These are phyloP conservation scores for Nemophila menziesii DNA, from an alignment of 257 asterid species.

Conservation along the genomic window DNA sequence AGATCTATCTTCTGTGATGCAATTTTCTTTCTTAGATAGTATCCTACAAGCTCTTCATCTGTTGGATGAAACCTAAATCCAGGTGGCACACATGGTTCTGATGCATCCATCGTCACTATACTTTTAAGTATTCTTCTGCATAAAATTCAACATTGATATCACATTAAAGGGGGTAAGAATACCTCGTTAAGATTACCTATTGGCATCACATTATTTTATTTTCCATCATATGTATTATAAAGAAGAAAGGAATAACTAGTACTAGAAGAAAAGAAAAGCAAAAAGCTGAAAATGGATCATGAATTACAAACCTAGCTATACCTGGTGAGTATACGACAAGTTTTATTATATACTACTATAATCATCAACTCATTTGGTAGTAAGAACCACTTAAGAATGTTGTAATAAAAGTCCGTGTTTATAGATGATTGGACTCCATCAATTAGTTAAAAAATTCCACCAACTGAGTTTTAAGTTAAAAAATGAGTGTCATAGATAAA, in stretches of 20 bases:
- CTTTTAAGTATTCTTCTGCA: slow-evolving; percentile 15
- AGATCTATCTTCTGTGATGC: slow-evolving; percentile 74
- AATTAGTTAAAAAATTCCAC: too few species aligned
- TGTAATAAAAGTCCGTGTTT: slow-evolving; percentile 31
- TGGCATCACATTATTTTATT: too few species aligned
- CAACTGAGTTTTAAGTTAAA: too few species aligned
- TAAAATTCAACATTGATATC: slow-evolving; percentile 31
- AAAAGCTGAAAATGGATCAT: slow-evolving; percentile 2
- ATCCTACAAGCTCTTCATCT: slow-evolving; percentile 64
- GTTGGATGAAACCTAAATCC: slow-evolving; percentile 78
- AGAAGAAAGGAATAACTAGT: background rate
- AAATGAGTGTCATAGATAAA: slow-evolving; percentile 25
- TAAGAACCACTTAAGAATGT: slow-evolving; percentile 22
- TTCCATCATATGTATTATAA: background rate
- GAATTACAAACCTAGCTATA: slow-evolving; percentile 31
- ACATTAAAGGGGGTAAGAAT: too few species aligned
- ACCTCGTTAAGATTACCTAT: too few species aligned
- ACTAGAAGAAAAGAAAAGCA: slow-evolving; percentile 2
- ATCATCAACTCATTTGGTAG: slow-evolving; percentile 45
- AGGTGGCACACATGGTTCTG: slow-evolving; percentile 65
- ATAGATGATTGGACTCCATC: too few species aligned
- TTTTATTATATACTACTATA: slow-evolving; percentile 25
- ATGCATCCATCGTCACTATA: slow-evolving; percentile 22
- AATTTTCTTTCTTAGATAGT: slow-evolving; percentile 57
- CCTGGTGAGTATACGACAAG: slow-evolving; percentile 32